Evolutionary conservation across 768 basidiomycete species (phyloP).

Genomic region (Collybia sordida): DNA sequence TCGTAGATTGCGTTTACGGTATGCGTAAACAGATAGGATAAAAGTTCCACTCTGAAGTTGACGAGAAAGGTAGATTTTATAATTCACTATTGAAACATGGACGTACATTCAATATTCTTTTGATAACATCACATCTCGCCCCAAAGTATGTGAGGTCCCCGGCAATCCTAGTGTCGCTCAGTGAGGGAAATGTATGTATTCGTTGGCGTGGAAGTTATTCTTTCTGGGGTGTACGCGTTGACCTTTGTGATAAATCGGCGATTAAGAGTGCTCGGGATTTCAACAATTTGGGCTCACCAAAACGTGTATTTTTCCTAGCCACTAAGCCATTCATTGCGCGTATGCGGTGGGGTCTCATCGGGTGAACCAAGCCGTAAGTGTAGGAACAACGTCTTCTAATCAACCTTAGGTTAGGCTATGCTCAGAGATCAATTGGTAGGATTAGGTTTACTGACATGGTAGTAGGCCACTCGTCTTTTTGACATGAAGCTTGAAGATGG

Average conservation of each 20-base stretch:
- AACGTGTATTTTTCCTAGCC: constrained; percentile 84
- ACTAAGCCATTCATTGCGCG: constrained; percentile 92
- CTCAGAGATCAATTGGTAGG: neutral
- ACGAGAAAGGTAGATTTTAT: no score
- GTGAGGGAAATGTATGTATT: constrained; percentile 91
- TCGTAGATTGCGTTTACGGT: no score
- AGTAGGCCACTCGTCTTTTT: constrained; percentile 75
- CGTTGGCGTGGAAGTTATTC: constrained; percentile 98
- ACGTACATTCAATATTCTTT: no score
- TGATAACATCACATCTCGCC: constrained; percentile 81
- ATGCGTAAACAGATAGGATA: no score
- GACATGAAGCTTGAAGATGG: constrained; percentile 54
- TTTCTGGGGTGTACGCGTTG: constrained; percentile 69
- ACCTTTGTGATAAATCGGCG: constrained; percentile 43
- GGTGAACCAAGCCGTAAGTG: constrained; percentile 85
- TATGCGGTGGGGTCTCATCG: constrained; percentile 97
- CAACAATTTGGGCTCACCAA: constrained; percentile 51
- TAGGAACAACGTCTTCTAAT: constrained; percentile 69
- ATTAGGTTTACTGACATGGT: constrained; percentile 66
- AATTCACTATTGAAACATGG: no score
- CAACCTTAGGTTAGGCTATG: neutral
- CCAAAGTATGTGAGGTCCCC: constrained; percentile 85
- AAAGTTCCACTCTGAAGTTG: no score
- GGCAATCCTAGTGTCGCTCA: constrained; percentile 85
- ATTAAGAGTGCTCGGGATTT: neutral